Evolutionary conservation across 2,329 filamentous ascomycete species (phyloP), one percentile per base, ranked within the genome.

Genomic region (Periconia digitata): DNA sequence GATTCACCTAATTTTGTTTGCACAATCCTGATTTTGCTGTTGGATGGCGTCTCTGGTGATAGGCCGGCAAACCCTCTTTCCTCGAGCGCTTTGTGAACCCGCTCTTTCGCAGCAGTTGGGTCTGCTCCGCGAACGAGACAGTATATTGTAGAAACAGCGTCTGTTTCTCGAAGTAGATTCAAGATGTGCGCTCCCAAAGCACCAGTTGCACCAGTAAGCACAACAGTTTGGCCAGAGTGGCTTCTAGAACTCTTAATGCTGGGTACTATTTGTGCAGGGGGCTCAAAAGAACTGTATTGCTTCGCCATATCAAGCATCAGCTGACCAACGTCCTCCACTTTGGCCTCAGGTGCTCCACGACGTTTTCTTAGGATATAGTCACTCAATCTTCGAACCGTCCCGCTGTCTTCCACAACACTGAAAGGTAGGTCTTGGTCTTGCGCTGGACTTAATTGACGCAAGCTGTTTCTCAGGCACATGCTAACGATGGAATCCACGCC

Each of bases 401-500:
- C 80, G 46, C 77, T 78, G 49, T 86, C 81, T 53, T 85, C 84
- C 0, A 86, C 76, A 1, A 85, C 62, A 48, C 82, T 85, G 50
- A 80, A 70, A 0, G 83, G 81, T 1, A 85, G 59, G 0, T 67
- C 58, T 22, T 59, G 52, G n/a, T 64, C 44, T 35, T 54, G 58
- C 8, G 63, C 44, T 1, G 70, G 69, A n/a, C 75, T 55, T 6
- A 77, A 54, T 36, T 58, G 56, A 24, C 60, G 62, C 8, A 76
- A 53, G 10, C 64, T 63, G 27, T 64, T 62, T 15, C 79, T 67
- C 17, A 85, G 75, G 46, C 79, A 79, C 50, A 83, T 78, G 44
- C 77, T 80, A 0, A 77, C 75, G 2, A 82, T 77, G 0, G 84
- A 87, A 59, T 86, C 83, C 0, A 86, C 76, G 0, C 83, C 83